Evolutionary conservation across 2,329 filamentous ascomycete genomes (phyloP).

Genomic region (Elsinoe batatas): DNA sequence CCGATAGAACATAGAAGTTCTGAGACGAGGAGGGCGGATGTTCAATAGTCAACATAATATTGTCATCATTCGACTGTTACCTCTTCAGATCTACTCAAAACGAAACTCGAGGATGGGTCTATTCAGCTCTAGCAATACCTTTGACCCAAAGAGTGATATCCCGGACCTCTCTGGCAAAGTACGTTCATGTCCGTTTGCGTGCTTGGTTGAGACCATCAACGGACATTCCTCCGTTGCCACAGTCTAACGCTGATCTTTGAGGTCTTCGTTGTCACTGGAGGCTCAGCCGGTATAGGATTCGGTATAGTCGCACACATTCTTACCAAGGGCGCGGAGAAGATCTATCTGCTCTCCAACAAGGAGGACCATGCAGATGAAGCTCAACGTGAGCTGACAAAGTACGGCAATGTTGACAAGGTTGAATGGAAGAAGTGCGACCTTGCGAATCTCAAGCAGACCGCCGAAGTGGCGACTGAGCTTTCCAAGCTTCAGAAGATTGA

Average conservation of each 20-base stretch:
- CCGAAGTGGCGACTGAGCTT: slow-evolving; percentile 37
- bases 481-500: slow-evolving; percentile 36
- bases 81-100: too few species aligned
- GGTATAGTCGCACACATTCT: slow-evolving; percentile 45
- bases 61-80: not conserved
- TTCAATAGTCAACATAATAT: too few species aligned
- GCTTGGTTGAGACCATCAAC: not conserved
- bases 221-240: not conserved
- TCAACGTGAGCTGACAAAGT: slow-evolving; percentile 33
- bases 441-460: slow-evolving; percentile 36
- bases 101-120: not conserved
- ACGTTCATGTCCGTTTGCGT: not conserved
- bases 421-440: slow-evolving; percentile 40
- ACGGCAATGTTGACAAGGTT: slow-evolving; percentile 37
- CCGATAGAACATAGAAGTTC: too few species aligned
- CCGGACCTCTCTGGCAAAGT: slow-evolving; percentile 32
- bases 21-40: too few species aligned
- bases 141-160: slow-evolving; percentile 33
- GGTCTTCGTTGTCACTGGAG: slow-evolving; percentile 41
- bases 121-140: slow-evolving; percentile 25
- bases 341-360: slow-evolving; percentile 42
- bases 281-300: slow-evolving; percentile 42
- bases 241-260: slow-evolving; percentile 15
- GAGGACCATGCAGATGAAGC: slow-evolving; percentile 40
- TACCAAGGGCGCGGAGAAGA: slow-evolving; percentile 38